Evolutionary conservation across 441 rosid species (phyloP), one percentile per base, ranked within the genome.

Genomic region (Daphne laureola): DNA sequence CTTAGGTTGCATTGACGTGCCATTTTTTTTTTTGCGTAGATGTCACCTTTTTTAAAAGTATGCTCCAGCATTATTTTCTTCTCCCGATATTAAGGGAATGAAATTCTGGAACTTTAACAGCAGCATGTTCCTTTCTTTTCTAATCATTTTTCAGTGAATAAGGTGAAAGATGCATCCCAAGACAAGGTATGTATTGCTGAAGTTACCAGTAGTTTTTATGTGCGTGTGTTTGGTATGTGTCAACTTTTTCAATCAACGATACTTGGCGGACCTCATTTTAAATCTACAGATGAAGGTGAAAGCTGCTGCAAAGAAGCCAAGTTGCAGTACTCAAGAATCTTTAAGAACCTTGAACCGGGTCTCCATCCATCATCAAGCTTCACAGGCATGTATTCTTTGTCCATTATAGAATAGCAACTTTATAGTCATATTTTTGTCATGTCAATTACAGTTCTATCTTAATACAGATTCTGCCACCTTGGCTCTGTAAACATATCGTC

Each of bases 291-390:
- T 63, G 49, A 77, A 74, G 64, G 58, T 57, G 46, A 76, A 67
- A 73, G 69, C 56, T 62, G 68, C 75, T 57, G 61, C 66, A 53
- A 87, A 69, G 73, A 82, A 71, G 75, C 84, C 82, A 51, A 76
- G 60, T 69, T 52, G 62, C 53, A 59, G 58, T 42, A 68, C 50
- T 40, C 74, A 64, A 69, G 84, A 72, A 54, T 35, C 76, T 14
- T 76, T 72, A 54, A 84, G 73, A 65, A 56, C 70, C 26, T 51
- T 71, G 57, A 79, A 78, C 63, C 78, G 76, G 76, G 79, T 68
- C 59, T 44, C 74, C 47, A 59, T 56, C 65, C 58, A 15, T 53
- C 72, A 71, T 62, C 76, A 60, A 69, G 54, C 66, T 55, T 66
- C 75, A 45, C 67, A 73, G 78, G 79, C 66, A 67, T 54, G 68